These are phyloP conservation scores for Globisporangium lucens DNA, from an alignment of 352 stramenopile species.

Conservation along the genomic window DNA sequence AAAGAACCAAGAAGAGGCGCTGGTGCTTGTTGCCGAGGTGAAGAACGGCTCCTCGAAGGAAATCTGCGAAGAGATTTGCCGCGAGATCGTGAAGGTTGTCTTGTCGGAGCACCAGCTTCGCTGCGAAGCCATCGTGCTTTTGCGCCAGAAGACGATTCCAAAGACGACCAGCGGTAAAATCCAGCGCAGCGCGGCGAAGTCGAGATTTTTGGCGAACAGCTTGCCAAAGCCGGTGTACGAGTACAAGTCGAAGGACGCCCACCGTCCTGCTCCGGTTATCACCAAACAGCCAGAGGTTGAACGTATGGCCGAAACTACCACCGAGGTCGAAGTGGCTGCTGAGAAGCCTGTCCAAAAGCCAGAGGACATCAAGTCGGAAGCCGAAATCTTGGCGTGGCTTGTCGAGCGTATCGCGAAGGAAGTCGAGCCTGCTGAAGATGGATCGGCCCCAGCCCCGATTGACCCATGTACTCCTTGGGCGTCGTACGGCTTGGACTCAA, in stretches of 20 bases:
- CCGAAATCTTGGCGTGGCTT: slow-evolving; percentile 74
- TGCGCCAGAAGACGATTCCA: slow-evolving; percentile 65
- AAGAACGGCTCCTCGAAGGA: slow-evolving; percentile 56
- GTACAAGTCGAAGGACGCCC: slow-evolving; percentile 40
- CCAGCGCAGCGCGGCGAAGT: slow-evolving; percentile 63
- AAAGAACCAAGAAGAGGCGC: slow-evolving; percentile 68
- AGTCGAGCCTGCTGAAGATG: slow-evolving; percentile 14
- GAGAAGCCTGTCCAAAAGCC: slow-evolving; percentile 21
- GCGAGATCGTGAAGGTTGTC: slow-evolving; percentile 62
- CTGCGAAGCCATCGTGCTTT: slow-evolving; percentile 69
- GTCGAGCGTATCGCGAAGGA: slow-evolving; percentile 63
- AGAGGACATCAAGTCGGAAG: slow-evolving; percentile 49
- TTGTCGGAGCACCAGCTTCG: slow-evolving; percentile 69
- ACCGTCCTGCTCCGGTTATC: slow-evolving; percentile 6
- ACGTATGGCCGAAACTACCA: background rate
- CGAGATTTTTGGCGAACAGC: slow-evolving; percentile 43
- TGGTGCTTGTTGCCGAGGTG: slow-evolving; percentile 79
- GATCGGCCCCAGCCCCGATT: slow-evolving; percentile 26
- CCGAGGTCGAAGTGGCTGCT: slow-evolving; percentile 6
- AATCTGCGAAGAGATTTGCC: slow-evolving; percentile 49
- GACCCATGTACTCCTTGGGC: slow-evolving; percentile 61
- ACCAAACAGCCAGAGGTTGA: slow-evolving; percentile 14
- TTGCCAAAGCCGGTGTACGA: slow-evolving; percentile 51
- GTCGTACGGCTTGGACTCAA: slow-evolving; percentile 61
- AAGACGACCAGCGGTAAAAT: slow-evolving; percentile 89